Evolutionary conservation across 805 yeast species (phyloP).

Genomic region (Maudiozyma turicensis): DNA sequence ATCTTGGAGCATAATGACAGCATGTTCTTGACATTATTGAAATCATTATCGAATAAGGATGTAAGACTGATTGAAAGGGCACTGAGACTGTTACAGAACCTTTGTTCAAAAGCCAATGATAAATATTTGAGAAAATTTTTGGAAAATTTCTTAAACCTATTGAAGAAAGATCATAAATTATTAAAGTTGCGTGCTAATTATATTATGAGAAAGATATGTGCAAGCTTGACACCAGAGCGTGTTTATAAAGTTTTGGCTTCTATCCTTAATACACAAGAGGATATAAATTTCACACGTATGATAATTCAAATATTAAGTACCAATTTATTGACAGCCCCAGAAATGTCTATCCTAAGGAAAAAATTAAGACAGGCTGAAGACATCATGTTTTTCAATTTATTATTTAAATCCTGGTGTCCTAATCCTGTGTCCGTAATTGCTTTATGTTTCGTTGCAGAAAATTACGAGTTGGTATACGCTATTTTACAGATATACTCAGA

Average conservation of each 20-base stretch:
- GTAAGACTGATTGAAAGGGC: constrained; percentile 24
- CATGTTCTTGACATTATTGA: constrained; percentile 67
- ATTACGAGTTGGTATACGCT: constrained; percentile 79
- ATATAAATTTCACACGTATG: constrained; percentile 61
- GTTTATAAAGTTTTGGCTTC: constrained; percentile 74
- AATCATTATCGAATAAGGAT: constrained; percentile 53
- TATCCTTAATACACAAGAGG: constrained; percentile 51
- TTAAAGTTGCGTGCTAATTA: constrained; percentile 70
- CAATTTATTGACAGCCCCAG: constrained; percentile 78
- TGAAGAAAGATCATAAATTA: constrained; percentile 58
- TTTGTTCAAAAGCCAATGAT: constrained; percentile 41
- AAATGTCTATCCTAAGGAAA: constrained; percentile 58
- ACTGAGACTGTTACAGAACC: constrained; percentile 18
- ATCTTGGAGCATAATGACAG: constrained; percentile 47
- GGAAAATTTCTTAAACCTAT: constrained; percentile 56
- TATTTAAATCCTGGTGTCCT: constrained; percentile 87
- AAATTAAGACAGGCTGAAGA: constrained; percentile 63
- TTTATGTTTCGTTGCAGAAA: constrained; percentile 75
- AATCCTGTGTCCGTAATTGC: constrained; percentile 84
- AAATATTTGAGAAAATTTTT: constrained; percentile 68
- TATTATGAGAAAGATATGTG: constrained; percentile 75
- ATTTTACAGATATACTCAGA: constrained; percentile 74
- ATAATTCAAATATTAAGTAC: constrained; percentile 84
- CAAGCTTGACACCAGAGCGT: constrained; percentile 69
- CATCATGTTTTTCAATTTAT: constrained; percentile 56